Conservation (phyloP, 495 filamentous ascomycete species). For the Geoglossum glabrum region DNA sequence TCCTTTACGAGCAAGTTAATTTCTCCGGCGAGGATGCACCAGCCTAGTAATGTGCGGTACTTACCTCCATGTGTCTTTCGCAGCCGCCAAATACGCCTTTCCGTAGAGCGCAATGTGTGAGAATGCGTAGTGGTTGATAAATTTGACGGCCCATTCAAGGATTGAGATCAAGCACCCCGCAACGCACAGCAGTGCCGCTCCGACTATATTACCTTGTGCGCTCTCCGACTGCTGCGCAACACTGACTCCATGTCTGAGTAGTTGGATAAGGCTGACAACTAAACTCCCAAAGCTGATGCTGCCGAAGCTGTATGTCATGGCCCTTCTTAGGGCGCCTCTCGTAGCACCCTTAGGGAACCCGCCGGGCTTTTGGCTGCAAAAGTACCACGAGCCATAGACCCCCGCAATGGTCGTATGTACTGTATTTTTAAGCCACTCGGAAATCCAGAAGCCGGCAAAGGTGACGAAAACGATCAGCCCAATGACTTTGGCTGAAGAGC, state of each 20-base stretch:
- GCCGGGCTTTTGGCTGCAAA: constrained; percentile 38
- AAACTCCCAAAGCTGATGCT: constrained; percentile 74
- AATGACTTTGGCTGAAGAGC: constrained; percentile 54
- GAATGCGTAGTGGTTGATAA: constrained; percentile 72
- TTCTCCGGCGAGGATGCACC: neutral
- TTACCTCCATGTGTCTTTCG: constrained; percentile 67
- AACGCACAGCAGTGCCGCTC: constrained; percentile 44
- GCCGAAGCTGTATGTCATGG: constrained; percentile 78
- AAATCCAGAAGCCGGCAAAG: constrained; percentile 82
- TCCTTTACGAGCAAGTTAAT: constrained; percentile 16
- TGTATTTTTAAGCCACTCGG: constrained; percentile 79
- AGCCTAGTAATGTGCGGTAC: constrained; percentile 6
- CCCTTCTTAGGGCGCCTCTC: constrained; percentile 51
- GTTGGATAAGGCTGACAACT: constrained; percentile 72
- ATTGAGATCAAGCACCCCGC: constrained; percentile 56
- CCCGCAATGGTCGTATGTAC: constrained; percentile 76
- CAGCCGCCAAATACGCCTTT: constrained; percentile 62
- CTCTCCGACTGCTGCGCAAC: constrained; percentile 46
- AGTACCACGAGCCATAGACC: constrained; percentile 88
- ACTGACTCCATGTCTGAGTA: constrained; percentile 55
- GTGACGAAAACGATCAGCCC: constrained; percentile 73
- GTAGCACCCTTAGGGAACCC: constrained; percentile 57
- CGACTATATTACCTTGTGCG: constrained; percentile 46
- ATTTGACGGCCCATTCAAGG: constrained; percentile 68
- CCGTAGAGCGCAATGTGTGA: constrained; percentile 84